A percentile compares a stretch with the other conserved stretches of the same genome.
These are phyloP conservation scores for Mortierella polycephala DNA, from an alignment of 371 early-diverging fungal species.

Conservation along the genomic window DNA sequence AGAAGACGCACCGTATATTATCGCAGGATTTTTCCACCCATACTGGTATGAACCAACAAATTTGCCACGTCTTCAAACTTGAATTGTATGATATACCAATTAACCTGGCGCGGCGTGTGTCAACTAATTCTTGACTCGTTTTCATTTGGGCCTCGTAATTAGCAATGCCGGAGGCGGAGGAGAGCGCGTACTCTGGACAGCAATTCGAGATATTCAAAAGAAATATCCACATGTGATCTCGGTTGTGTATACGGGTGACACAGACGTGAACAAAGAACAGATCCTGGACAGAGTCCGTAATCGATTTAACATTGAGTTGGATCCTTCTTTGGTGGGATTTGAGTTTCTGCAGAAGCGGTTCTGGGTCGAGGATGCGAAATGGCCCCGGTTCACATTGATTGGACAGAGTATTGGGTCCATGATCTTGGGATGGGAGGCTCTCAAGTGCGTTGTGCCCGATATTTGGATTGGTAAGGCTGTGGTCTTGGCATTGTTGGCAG, in stretches of 20 bases:
- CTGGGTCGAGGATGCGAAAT: constrained; percentile 79
- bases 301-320: constrained; percentile 79
- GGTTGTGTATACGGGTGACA: constrained; percentile 86
- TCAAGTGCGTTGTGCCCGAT: constrained; percentile 78
- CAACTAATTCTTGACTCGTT: background rate
- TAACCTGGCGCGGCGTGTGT: background rate
- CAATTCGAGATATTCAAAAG: constrained; percentile 79
- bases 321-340: constrained; percentile 66
- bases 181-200: constrained; percentile 95
- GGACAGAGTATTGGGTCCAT: constrained; percentile 89
- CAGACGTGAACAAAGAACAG: constrained; percentile 59
- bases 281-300: constrained; percentile 72
- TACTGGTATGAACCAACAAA: constrained; percentile 65
- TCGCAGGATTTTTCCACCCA: constrained; percentile 90
- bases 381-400: constrained; percentile 83
- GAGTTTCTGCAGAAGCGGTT: constrained; percentile 70
- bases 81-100: background rate
- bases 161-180: constrained; percentile 96
- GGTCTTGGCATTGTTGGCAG: background rate
- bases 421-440: constrained; percentile 80
- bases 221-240: constrained; percentile 70
- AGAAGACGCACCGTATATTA: constrained; percentile 36
- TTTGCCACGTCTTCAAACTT: background rate
- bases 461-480: constrained; percentile 76
- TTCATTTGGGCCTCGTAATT: constrained; percentile 2